Evolutionary conservation across 2,329 filamentous ascomycete species (phyloP).

Genomic region (Rhinocladiella similis): DNA sequence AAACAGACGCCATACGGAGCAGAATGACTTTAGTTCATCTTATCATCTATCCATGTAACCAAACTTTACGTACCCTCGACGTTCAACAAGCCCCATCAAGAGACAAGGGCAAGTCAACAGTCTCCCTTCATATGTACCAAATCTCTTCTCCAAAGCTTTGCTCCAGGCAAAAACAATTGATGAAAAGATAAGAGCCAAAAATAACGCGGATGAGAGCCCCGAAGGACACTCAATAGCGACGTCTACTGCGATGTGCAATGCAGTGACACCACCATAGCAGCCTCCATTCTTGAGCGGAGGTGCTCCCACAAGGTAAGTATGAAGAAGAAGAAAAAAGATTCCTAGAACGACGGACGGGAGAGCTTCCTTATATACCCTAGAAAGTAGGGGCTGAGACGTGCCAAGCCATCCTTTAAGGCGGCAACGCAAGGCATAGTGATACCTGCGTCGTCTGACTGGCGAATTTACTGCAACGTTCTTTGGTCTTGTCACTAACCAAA

Average conservation of each 20-base stretch:
- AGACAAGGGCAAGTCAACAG: no score
- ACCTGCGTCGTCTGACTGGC: no score
- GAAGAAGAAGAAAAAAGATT: slow-evolving; percentile 16
- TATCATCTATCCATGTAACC: no score
- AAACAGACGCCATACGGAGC: no score
- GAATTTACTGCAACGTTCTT: no score
- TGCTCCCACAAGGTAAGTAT: slow-evolving; percentile 31
- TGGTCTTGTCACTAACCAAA: no score
- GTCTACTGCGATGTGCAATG: slow-evolving; percentile 32
- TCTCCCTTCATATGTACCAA: no score
- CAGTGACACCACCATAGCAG: slow-evolving; percentile 28
- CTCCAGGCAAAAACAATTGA: slow-evolving; percentile 27
- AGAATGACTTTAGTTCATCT: no score
- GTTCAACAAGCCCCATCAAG: no score
- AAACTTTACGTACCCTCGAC: no score
- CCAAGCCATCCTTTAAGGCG: background rate
- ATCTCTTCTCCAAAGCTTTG: slow-evolving; percentile 30
- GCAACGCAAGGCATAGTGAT: no score
- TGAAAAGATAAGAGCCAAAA: slow-evolving; percentile 33
- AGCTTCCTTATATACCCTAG: background rate
- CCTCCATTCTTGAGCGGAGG: slow-evolving; percentile 29
- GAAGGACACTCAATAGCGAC: slow-evolving; percentile 31
- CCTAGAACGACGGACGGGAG: background rate
- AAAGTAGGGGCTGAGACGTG: background rate
- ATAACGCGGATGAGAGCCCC: slow-evolving; percentile 32